Base-by-base conservation (phyloP, 768 basidiomycete species). In the Daedaleopsis sinensis region DNA sequence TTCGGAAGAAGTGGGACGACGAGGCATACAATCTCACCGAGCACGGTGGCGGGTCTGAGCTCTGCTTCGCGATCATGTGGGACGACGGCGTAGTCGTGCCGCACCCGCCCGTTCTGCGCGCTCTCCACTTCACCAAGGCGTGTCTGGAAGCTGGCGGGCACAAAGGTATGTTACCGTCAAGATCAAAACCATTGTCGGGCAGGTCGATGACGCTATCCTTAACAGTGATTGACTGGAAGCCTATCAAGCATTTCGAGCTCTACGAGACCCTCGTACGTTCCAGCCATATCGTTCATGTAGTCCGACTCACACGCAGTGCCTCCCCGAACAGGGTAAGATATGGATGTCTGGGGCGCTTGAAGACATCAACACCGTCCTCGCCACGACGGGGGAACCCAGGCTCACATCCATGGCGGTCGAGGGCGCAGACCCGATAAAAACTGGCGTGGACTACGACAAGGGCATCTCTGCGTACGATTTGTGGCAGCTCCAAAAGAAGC, bases 151-250 rank as follows among this genome's bases (percentile, higher is more conserved):
- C 76, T 7, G 86, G 82, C 15, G 89, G 91, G 5, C 89, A 93
- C 71, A 77, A 80, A 73, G 87, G 90, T 88, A 52, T 39, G 76
- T 39, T 8, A 21, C 11, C n/a, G 36, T 23, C 16, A 11, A 13
- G 15, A 24, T 58, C 13, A 47, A 23, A 35, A 19, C 5, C 5
- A 7, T 57, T 10, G 13, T 6, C 50, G 36, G 15, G 32, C 16
- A 11, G 24, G n/a, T 12, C 8, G 24, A 16, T 60, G 39, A 57
- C 32, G 10, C 1, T 43, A 19, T 43, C 35, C 16, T 38, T 32
- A 7, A 32, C 52, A 90, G 91, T 92, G 18, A 79, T 93, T 53
- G 84, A 89, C 53, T 93, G 90, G 90, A 72, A 79, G 39, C 84
- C 86, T 0, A 68, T 79, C 42, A 79, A 85, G 36, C 86, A 89